A percentile compares a stretch with the other conserved stretches of the same genome.
phyloP scores from a whole-genome alignment of 1,284 basidiomycete genomes.

The Pseudozyma sp. region DNA sequence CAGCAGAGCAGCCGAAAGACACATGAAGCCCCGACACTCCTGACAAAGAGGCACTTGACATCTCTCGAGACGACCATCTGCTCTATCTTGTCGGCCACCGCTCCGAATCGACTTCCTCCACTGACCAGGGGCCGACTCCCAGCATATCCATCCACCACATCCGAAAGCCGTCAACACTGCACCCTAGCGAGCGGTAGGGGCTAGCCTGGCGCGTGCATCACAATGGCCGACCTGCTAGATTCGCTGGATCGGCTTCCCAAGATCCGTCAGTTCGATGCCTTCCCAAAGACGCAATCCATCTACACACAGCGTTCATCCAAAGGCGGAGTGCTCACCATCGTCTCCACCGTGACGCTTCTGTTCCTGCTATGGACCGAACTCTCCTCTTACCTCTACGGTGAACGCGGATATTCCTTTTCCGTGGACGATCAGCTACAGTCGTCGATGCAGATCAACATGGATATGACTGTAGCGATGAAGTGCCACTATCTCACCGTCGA shows the following conservation, averaged over 20 bases:
- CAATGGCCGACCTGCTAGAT: constrained; percentile 60
- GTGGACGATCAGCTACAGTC: constrained; percentile 55
- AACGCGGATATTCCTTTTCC: constrained; percentile 72
- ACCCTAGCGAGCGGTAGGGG: too few relatives aligned
- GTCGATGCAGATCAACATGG: constrained; percentile 66
- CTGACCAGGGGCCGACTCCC: too few relatives aligned
- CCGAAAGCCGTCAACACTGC: too few relatives aligned
- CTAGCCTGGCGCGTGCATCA: not conserved
- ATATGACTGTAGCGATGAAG: constrained; percentile 65
- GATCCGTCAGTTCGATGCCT: constrained; percentile 67
- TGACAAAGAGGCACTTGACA: too few relatives aligned
- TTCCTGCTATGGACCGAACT: constrained; percentile 86
- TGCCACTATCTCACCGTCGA: constrained; percentile 79
- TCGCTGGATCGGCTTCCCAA: constrained; percentile 61
- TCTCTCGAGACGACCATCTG: too few relatives aligned
- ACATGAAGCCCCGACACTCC: too few relatives aligned
- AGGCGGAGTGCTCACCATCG: constrained; percentile 86
- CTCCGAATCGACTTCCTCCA: too few relatives aligned
- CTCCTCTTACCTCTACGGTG: constrained; percentile 89
- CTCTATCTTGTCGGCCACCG: too few relatives aligned
- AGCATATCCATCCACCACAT: too few relatives aligned
- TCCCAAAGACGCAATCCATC: constrained; percentile 76
- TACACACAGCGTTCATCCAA: constrained; percentile 87
- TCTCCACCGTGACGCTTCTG: constrained; percentile 79
- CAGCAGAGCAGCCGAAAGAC: not conserved